Percentiles rank a stretch among this genome's conserved stretches.
Evolutionary conservation across 805 yeast species (phyloP).

Genomic region (Lipomyces yamadae): DNA sequence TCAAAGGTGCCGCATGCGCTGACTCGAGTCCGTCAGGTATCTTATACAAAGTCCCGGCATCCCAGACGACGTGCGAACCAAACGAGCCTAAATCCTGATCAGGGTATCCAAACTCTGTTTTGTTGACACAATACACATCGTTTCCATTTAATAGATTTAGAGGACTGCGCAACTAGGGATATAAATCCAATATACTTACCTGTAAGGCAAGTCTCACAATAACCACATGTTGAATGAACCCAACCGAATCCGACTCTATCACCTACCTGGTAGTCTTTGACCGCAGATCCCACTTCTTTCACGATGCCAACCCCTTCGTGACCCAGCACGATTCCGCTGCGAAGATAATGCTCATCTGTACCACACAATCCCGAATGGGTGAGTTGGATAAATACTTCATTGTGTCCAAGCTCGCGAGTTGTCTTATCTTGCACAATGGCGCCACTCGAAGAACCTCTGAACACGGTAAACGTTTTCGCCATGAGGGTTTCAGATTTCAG

Average conservation of each 20-base stretch:
- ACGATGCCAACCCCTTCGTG: conserved; percentile 17
- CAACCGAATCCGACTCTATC: conserved; percentile 15
- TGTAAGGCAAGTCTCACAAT: conserved; percentile 9
- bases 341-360: conserved; percentile 13
- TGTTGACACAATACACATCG: neutral
- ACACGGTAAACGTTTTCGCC: neutral
- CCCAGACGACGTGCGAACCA: conserved; percentile 54
- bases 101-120: neutral
- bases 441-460: conserved; percentile 2
- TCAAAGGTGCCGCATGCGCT: conserved; percentile 62
- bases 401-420: neutral
- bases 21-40: conserved; percentile 57
- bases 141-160: neutral
- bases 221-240: conserved; percentile 4
- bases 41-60: conserved; percentile 61
- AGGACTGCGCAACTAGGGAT: no score
- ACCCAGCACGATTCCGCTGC: conserved; percentile 8
- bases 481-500: neutral
- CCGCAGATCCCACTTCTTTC: neutral
- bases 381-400: conserved; percentile 4
- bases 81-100: conserved; percentile 12
- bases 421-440: neutral
- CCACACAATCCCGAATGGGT: conserved; percentile 16
- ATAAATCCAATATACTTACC: neutral
- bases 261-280: neutral